These are phyloP conservation scores for Acanthochlamys bracteata DNA, from an alignment of 106 monocot species.

Conservation along the genomic window DNA sequence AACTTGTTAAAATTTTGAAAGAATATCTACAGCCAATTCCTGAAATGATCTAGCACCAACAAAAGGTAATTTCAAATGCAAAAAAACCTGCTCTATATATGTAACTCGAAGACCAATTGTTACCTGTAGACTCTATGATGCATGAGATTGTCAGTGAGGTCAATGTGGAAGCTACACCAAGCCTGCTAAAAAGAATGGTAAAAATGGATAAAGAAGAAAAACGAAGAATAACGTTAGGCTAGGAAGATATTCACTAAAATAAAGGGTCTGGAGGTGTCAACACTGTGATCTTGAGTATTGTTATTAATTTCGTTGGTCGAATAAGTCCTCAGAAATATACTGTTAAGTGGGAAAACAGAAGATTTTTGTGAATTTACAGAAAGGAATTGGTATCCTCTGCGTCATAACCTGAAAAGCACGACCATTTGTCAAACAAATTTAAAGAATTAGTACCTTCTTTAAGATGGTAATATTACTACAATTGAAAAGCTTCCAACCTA, in stretches of 20 bases:
- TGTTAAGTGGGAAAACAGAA: constrained; percentile 13
- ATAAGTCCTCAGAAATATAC: constrained; percentile 42
- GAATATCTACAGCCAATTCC: no score
- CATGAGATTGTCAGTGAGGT: not conserved
- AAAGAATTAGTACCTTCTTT: not conserved
- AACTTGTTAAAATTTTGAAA: no score
- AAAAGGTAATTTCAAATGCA: no score
- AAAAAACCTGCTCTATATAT: no score
- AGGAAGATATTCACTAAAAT: constrained; percentile 11
- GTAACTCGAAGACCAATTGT: no score
- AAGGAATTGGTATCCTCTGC: constrained; percentile 42
- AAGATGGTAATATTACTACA: constrained; percentile 34
- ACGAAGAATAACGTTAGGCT: constrained; percentile 13
- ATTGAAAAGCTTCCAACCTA: constrained; percentile 80
- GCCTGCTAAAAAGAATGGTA: constrained; percentile 15
- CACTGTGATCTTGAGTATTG: constrained; percentile 25
- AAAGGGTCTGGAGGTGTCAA: constrained; percentile 13
- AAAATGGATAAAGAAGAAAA: constrained; percentile 21
- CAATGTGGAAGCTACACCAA: not conserved
- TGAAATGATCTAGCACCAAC: no score
- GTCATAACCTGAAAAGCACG: constrained; percentile 34
- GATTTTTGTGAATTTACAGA: constrained; percentile 35
- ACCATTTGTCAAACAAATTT: not conserved
- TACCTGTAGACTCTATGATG: no score
- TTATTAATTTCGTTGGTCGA: constrained; percentile 25